Evolutionary conservation across 1,139 yeast species (phyloP), one percentile per base, ranked within the genome.

Genomic region (Spathaspora jeffriesii): DNA sequence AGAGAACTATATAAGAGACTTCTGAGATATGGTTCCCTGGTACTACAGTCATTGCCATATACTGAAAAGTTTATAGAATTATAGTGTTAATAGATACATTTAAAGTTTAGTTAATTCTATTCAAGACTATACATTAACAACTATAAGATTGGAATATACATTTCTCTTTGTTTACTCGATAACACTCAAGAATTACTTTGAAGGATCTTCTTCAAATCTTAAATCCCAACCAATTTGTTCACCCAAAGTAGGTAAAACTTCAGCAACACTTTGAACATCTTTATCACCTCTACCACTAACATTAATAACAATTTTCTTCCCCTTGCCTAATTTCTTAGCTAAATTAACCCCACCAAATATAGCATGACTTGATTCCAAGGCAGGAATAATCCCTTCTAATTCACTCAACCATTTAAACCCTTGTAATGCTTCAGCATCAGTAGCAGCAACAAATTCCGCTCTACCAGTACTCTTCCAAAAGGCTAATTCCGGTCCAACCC

Each of bases 271-370:
- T 72, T 92, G 97, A 32, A 93, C 99, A 65, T 93, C 99, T 76
- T 93, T 93, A 67, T 95, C 99, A 71, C 99, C 99, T 77, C 99
- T 88, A 61, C 99, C 99, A 45, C 97, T 89, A 50, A 93, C 81
- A 64, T 91, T 90, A 62, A 93, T 88, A 51, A 93, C 85, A 52
- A 93, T 73, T 63, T 89, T 84, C 70, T 91, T 81, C 55, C 88
- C 97, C 57, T 85, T 81, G 23, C 77, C 66, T 86, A 93, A 78
- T 14, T 85, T 85, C 74, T 89, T 89, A 31, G 99, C 99, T 45
- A 88, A 78, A 70, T 91, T 82, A 53, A 89, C 76, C 48, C 93
- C 99, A 57, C 97, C 97, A 62, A 78, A 87, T 48, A 93, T 82
- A 37, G 99, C 99, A 67, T 93, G 99, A 6, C 98, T 88, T 1